Percentiles rank a stretch among this genome's conserved stretches.
Evolutionary conservation across 208 protist genomes (phyloP).

Genomic region (Trypanosoma avium): DNA sequence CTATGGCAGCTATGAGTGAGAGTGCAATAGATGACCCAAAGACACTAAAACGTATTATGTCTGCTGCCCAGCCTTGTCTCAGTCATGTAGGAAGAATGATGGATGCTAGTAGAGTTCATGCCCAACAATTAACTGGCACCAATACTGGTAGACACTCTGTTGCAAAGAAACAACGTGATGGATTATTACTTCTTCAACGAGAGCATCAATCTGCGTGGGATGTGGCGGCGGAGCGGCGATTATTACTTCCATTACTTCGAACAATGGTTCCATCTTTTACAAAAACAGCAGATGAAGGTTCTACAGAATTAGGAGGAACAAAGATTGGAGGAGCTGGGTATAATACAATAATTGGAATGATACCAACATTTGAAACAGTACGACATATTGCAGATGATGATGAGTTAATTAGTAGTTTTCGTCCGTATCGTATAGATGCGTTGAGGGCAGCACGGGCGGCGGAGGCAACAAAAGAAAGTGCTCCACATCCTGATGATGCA

Average conservation of each 20-base stretch:
- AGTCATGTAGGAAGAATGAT: slow-evolving; percentile 64
- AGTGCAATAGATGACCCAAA: slow-evolving; percentile 46
- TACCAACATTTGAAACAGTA: slow-evolving; percentile 58
- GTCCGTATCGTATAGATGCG: slow-evolving; percentile 75
- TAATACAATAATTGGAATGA: slow-evolving; percentile 57
- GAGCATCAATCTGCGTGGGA: slow-evolving; percentile 44
- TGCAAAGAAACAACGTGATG: slow-evolving; percentile 46
- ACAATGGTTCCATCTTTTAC: slow-evolving; percentile 79
- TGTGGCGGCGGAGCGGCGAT: slow-evolving; percentile 20
- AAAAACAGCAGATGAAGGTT: slow-evolving; percentile 61
- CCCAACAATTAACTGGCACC: slow-evolving; percentile 29
- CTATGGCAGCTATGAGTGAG: neutral
- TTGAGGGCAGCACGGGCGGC: slow-evolving; percentile 43
- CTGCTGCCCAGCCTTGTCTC: slow-evolving; percentile 50
- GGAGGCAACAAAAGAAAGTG: slow-evolving; percentile 37
- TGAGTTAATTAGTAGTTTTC: slow-evolving; percentile 84
- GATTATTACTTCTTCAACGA: slow-evolving; percentile 46
- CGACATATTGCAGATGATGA: slow-evolving; percentile 68
- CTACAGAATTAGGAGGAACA: slow-evolving; percentile 58
- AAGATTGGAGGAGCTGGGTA: slow-evolving; percentile 59
- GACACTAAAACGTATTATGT: slow-evolving; percentile 46
- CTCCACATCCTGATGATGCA: slow-evolving; percentile 69
- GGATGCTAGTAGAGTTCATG: slow-evolving; percentile 48
- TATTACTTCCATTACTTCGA: slow-evolving; percentile 54
- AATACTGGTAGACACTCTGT: slow-evolving; percentile 45